phyloP scores from a whole-genome alignment of 1,139 yeast genomes.

The Hansenula sp. region DNA sequence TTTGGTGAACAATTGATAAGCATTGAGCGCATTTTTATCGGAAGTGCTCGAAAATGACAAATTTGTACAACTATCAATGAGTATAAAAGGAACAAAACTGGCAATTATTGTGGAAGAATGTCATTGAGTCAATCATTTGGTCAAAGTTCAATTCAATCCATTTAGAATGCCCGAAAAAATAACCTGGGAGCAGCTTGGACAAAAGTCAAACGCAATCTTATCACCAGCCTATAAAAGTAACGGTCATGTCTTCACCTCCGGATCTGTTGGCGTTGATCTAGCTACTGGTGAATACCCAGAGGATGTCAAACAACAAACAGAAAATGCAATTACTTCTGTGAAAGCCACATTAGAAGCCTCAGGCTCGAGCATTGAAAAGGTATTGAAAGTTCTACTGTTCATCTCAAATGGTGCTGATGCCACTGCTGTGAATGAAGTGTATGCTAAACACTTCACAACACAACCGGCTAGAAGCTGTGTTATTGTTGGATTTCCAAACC shows the following conservation, averaged over 20 bases:
- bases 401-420: slow-evolving; percentile 43
- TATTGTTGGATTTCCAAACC: slow-evolving; percentile 41
- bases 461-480: slow-evolving; percentile 58
- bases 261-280: slow-evolving; percentile 36
- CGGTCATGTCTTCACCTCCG: slow-evolving; percentile 50
- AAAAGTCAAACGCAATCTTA: slow-evolving; percentile 24
- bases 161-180: slow-evolving; percentile 22
- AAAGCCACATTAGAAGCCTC: slow-evolving; percentile 41
- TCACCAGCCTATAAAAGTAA: slow-evolving; percentile 48
- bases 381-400: slow-evolving; percentile 49
- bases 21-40: no score
- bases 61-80: no score
- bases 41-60: no score
- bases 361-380: slow-evolving; percentile 45
- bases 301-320: slow-evolving; percentile 40
- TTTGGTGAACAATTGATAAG: no score
- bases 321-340: slow-evolving; percentile 40
- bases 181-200: slow-evolving; percentile 28
- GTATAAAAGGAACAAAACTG: no score
- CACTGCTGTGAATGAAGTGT: slow-evolving; percentile 42
- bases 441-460: slow-evolving; percentile 41
- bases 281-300: slow-evolving; percentile 37
- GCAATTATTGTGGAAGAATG: no score
- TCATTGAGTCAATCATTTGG: not conserved
- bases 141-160: no score